phyloP scores from a whole-genome alignment of 2,329 filamentous ascomycete species.

The Curvularia hawaiiensis region DNA sequence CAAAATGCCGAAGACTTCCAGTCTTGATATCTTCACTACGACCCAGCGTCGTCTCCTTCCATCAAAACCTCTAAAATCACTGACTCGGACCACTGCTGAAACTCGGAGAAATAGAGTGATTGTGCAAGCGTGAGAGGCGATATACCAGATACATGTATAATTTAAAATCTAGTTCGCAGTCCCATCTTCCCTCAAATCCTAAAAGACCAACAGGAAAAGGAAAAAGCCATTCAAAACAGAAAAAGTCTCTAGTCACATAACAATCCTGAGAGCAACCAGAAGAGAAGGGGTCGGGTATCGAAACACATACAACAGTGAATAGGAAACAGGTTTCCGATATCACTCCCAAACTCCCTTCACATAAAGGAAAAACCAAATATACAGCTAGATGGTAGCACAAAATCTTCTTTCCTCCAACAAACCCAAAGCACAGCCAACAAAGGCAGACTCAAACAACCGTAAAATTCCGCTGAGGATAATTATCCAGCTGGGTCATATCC shows the following conservation, averaged over 20 bases:
- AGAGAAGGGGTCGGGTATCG: background rate
- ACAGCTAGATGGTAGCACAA: background rate
- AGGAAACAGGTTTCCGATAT: background rate
- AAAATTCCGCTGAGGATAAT: constrained; percentile 36
- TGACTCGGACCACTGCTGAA: background rate
- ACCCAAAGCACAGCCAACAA: background rate
- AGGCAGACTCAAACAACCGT: constrained; percentile 29
- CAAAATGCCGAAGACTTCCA: background rate
- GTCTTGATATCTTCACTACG: background rate
- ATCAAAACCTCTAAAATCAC: background rate
- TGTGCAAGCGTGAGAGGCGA: background rate
- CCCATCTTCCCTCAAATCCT: background rate
- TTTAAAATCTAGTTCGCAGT: background rate
- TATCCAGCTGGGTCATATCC: constrained; percentile 45
- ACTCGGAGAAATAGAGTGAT: background rate
- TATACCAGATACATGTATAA: background rate
- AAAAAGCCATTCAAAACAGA: background rate
- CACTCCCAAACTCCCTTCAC: background rate
- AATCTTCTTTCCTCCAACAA: background rate
- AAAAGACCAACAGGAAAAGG: background rate
- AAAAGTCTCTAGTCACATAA: background rate
- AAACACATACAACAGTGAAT: background rate
- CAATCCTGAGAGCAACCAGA: background rate
- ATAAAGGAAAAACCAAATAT: too few relatives aligned
- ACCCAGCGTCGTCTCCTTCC: background rate